Conservation (phyloP, 805 yeast genomes). For the Ogataea ganodermae region DNA sequence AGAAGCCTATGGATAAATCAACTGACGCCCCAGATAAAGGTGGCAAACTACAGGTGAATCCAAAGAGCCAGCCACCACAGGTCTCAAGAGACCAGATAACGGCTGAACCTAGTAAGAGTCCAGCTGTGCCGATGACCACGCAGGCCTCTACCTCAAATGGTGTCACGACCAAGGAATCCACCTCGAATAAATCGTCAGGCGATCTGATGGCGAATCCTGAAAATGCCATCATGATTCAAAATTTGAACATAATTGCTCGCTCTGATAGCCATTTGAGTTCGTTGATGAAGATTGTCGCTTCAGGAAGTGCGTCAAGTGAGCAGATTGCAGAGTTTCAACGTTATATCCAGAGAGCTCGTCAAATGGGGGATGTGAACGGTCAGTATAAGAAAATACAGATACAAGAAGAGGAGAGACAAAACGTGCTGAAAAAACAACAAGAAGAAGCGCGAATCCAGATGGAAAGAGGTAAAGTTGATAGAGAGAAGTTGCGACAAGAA, state of each 20-base stretch:
- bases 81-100: too few species aligned
- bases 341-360: conserved; percentile 75
- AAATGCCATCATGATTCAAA: conserved; percentile 80
- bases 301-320: conserved; percentile 70
- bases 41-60: too few species aligned
- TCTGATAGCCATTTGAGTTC: conserved; percentile 64
- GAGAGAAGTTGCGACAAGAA: conserved; percentile 23
- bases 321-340: conserved; percentile 80
- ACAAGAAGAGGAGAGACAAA: conserved; percentile 22
- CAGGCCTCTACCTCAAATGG: background rate
- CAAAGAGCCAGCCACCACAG: too few species aligned
- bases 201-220: conserved; percentile 49
- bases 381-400: conserved; percentile 24
- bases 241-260: conserved; percentile 80
- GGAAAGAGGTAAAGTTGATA: conserved; percentile 21
- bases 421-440: conserved; percentile 10
- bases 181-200: conserved; percentile 22
- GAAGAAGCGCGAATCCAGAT: conserved; percentile 14
- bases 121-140: too few species aligned
- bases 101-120: too few species aligned
- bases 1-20: too few species aligned
- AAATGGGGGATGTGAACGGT: conserved; percentile 55
- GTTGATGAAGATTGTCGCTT: conserved; percentile 84
- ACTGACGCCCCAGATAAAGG: too few species aligned
- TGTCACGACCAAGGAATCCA: background rate